Base-by-base conservation (phyloP, 805 yeast species). In the Nakazawaea holstii region DNA sequence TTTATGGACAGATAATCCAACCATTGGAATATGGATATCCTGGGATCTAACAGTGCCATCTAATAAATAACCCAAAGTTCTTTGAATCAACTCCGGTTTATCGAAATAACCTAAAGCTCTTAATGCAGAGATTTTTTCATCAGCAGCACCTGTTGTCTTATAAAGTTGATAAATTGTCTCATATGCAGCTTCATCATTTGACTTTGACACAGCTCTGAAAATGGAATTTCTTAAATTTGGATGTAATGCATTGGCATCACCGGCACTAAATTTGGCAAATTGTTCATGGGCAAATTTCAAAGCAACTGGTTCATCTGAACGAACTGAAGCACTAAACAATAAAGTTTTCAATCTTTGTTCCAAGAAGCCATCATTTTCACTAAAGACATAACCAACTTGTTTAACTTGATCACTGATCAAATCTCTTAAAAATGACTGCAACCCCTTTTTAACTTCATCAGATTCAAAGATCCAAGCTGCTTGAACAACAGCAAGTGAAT, bases 191-290 rank as follows among this genome's bases (percentile, higher is more conserved):
- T 59, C 70, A 49, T 79, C 80, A 55, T 95, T 95, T 42, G 64
- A 60, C 61, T 74, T 74, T 43, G 91, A 87, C 51, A 77, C 87
- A n/a, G 80, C 67, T 46, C 64, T 66, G 67, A 85, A 88, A 15
- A 88, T 80, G 13, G 84, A 59, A 4, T 74, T 76, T 65, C 87
- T 79, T 55, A 88, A 66, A 68, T 87, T 82, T 49, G 95, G 87
- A 63, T 87, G 80, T 53, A 89, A 73, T 31, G 88, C 87, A 29
- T 72, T 66, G 54, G 74, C 73, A 60, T 85, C 86, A 52, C 94
- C 94, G 10, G 69, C 67, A 43, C 74, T 67, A 58, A 69, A 84
- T 37, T 70, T 68, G 7, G 66, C 70, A 62, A 85, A 87, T 57
- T 76, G 66, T 8, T 69, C 68, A 31, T 50, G 44, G 32, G 80